Conservation (phyloP, 2,329 filamentous ascomycete genomes). For the Hortaea werneckii region DNA sequence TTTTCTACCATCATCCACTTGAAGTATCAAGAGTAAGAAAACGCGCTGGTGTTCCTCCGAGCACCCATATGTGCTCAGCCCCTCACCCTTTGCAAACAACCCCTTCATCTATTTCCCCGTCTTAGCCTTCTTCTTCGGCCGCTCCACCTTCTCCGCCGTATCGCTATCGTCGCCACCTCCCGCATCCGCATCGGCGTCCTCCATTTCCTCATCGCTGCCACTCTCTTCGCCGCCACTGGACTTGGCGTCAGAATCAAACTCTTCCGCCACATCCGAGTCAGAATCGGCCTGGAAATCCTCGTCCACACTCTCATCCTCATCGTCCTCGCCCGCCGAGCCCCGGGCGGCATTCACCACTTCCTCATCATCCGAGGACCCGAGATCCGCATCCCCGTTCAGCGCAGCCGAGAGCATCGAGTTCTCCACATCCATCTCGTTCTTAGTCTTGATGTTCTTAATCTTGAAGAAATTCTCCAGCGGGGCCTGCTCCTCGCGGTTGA, state of each 20-base stretch:
- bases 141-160: slow-evolving; percentile 43
- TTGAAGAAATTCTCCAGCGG: slow-evolving; percentile 97
- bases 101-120: slow-evolving; percentile 18
- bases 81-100: no score
- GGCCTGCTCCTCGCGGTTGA: slow-evolving; percentile 95
- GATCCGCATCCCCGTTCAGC: slow-evolving; percentile 64
- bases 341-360: slow-evolving; percentile 64
- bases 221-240: slow-evolving; percentile 47
- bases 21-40: no score
- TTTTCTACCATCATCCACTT: no score
- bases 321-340: slow-evolving; percentile 72
- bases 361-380: slow-evolving; percentile 68
- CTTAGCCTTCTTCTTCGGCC: slow-evolving; percentile 58
- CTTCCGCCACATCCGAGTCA: slow-evolving; percentile 91
- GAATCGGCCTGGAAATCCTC: slow-evolving; percentile 91
- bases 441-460: slow-evolving; percentile 84
- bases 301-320: slow-evolving; percentile 55
- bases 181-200: slow-evolving; percentile 40
- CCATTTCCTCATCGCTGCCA: slow-evolving; percentile 53
- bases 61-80: no score
- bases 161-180: slow-evolving; percentile 37
- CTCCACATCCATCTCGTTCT: slow-evolving; percentile 98
- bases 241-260: slow-evolving; percentile 85
- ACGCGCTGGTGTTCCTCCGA: no score
- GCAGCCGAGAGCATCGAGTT: slow-evolving; percentile 63